Base-by-base conservation (phyloP, 2,329 filamentous ascomycete species). In the Epichloe scottii region DNA sequence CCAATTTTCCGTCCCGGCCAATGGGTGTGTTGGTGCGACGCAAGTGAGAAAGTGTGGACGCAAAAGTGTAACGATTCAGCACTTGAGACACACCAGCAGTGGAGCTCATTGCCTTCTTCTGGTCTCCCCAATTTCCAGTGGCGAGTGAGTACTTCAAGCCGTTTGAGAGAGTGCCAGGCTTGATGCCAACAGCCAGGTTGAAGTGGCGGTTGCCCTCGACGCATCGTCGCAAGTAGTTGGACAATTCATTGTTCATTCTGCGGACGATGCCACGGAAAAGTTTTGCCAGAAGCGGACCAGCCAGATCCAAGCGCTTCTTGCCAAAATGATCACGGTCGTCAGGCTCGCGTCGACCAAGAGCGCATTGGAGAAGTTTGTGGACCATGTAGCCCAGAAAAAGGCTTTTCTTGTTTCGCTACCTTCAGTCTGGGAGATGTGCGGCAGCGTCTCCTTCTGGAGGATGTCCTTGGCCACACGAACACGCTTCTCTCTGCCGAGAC, bases 301-400 rank as follows among this genome's bases (percentile, higher is more conserved):
- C 91, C 61, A 98, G 78, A 73, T 98, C 93, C 52, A 98, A 77
- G 58, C 93, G 86, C 78, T 98, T 98, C 78, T 97, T 97, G 62
- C 93, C 93, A 63, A 98, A 96, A 68, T 98, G 94, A 74, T 98
- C 93, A 73, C 93, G 87, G 64, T 98, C 93, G 63, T 98, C 93
- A 26, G 89, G 89, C 65, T 97, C 93, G 55, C 89, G 85, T 55
- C 93, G 85, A 48, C 93, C 94, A 46, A 98, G 78, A 50, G 90
- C 88, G 65, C 90, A 95, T 68, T 96, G 91, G 23, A 97, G 76
- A 60, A 98, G 78, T 65, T 93, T 87, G 69, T 98, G 91, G 45
- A 97, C 88, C 91, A 98, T 98, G 70, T 98, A 98, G 21, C 94
- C 93, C 46, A 98, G 74, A 97, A 98, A 71, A 95, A 98, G 2